Percentiles rank a stretch among this genome's conserved stretches.
Conservation (phyloP, 345 rosid genomes). For the Physaria fendleri region DNA sequence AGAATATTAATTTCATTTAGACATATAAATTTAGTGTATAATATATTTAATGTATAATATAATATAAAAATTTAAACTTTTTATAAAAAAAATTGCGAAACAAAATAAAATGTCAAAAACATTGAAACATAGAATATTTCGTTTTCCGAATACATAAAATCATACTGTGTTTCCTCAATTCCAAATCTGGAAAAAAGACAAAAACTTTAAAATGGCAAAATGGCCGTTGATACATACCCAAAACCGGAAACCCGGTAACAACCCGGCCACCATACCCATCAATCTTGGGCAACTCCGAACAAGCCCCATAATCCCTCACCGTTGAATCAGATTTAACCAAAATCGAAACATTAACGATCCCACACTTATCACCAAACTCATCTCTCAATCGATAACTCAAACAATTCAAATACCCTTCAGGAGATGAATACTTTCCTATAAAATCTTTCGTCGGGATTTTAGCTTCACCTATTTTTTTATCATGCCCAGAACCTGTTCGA, state of each 20-base stretch:
- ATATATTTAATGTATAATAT: too few species aligned
- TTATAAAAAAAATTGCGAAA: too few species aligned
- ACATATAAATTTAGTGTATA: too few species aligned
- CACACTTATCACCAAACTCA: conserved; percentile 39
- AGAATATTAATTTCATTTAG: too few species aligned
- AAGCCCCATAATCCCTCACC: not conserved
- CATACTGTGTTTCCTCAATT: conserved; percentile 1
- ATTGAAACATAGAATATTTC: too few species aligned
- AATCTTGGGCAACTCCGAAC: not conserved
- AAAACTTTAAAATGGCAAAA: not conserved
- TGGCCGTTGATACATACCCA: conserved; percentile 5
- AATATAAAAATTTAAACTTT: too few species aligned
- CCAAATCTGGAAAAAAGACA: not conserved
- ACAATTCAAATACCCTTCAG: conserved; percentile 44
- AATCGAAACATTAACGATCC: conserved; percentile 58
- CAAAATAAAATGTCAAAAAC: too few species aligned
- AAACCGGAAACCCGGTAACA: conserved; percentile 27
- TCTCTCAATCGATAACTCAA: conserved; percentile 67
- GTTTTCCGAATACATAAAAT: too few species aligned
- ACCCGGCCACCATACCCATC: conserved; percentile 17
- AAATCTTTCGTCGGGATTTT: conserved; percentile 50
- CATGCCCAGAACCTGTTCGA: conserved; percentile 28
- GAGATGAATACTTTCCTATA: conserved; percentile 37
- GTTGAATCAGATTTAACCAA: conserved; percentile 24
- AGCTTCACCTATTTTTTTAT: conserved; percentile 36